These are phyloP conservation scores for Sugiyamaella castrensis DNA, from an alignment of 1,139 yeast species.

Conservation along the genomic window DNA sequence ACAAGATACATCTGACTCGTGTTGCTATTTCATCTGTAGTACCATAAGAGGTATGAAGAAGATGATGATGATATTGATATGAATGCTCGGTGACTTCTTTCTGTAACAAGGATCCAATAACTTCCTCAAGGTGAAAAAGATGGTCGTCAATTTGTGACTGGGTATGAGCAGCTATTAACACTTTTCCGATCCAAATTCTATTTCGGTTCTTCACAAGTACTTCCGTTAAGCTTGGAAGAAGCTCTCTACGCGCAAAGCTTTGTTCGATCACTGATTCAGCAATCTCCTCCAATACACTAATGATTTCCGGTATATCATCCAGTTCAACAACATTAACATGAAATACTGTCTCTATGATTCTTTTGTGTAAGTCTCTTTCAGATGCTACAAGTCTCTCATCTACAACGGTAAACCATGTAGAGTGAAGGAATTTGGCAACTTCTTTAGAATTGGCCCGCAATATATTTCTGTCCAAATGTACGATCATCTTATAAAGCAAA, in stretches of 20 bases:
- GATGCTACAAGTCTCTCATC: conserved; percentile 61
- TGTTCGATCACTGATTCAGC: conserved; percentile 35
- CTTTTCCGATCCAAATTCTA: conserved; percentile 53
- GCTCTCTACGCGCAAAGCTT: conserved; percentile 63
- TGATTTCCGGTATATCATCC: conserved; percentile 24
- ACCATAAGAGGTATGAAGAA: conserved; percentile 42
- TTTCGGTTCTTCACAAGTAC: conserved; percentile 44
- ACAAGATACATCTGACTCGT: conserved; percentile 41
- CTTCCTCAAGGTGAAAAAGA: conserved; percentile 57
- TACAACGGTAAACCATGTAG: conserved; percentile 58
- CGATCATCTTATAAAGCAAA: conserved; percentile 2
- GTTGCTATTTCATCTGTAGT: conserved; percentile 53
- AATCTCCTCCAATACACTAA: conserved; percentile 25
- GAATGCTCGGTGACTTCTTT: conserved; percentile 27
- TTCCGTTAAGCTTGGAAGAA: conserved; percentile 58
- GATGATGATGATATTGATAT: conserved; percentile 16
- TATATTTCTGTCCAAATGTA: neutral
- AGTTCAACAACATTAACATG: conserved; percentile 33
- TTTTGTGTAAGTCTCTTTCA: conserved; percentile 61
- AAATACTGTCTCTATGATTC: conserved; percentile 50
- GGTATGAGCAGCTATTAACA: conserved; percentile 48
- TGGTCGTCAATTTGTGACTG: conserved; percentile 56
- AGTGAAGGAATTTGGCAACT: conserved; percentile 1
- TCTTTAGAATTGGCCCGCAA: neutral
- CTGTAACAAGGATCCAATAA: conserved; percentile 54